Base-by-base conservation (phyloP, 2,329 filamentous ascomycete species). In the Herpotrichia juniperi region DNA sequence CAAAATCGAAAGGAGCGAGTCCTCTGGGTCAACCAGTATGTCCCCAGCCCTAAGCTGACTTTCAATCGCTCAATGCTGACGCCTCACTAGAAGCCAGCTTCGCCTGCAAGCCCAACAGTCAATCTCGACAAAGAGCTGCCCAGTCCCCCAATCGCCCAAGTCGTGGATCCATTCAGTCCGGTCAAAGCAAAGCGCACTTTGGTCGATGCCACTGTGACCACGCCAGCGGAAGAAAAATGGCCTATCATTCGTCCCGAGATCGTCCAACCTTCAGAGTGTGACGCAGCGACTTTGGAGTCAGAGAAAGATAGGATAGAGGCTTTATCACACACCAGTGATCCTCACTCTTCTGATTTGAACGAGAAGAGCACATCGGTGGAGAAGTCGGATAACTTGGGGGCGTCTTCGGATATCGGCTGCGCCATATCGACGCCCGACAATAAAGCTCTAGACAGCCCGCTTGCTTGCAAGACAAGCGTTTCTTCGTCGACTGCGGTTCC, bases 91-190 rank as follows among this genome's bases (percentile, higher is more conserved):
- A 30, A 6, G 11, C 28, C 25, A 17, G 8, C 10, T 4, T 14
- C 14, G 26, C 9, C 32, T 4, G 6, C 34, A 31, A 51, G 42
- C 35, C 42, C 25, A 10, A 21, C 48, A 1, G 40, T 48, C 6
- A 53, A 42, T 24, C 46, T 48, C 22, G 56, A 75, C 28, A 78
- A 78, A 55, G 68, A 73, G n/a, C 61, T 78, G 4, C 75, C 75
- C 8, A 68, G 72, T 34, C 68, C 70, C 9, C 75, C 76, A 2
- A 48, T 74, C 11, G 68, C 62, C 21, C 67, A 71, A 12, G 25
- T 75, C 4, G 47, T 64, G 9, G 58, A 69, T 30, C 57, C 60
- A 2, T 42, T 57, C 17, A 74, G 68, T 45, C 74, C 74, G 3
- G 62, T 58, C 7, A 75, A 73, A 53, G 65, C 72, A 26, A 63